phyloP scores from a whole-genome alignment of 352 stramenopile genomes.

The Pythium sp. region DNA sequence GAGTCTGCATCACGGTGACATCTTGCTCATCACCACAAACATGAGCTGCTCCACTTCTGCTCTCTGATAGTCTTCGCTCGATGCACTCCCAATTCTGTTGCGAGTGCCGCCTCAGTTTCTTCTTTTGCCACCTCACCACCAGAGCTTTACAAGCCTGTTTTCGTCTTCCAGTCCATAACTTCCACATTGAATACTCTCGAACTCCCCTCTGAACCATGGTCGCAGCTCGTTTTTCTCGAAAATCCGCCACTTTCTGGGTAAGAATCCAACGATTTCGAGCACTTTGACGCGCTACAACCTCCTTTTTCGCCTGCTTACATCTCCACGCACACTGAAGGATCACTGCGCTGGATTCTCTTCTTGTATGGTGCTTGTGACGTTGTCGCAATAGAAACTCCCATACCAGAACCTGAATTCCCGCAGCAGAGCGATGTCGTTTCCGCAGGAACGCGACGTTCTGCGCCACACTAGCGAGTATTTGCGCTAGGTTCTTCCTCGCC shows the following conservation, averaged over 20 bases:
- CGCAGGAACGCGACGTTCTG: background rate
- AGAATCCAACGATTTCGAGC: background rate
- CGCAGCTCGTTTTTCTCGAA: background rate
- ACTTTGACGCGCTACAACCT: background rate
- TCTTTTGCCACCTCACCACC: background rate
- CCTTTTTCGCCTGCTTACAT: background rate
- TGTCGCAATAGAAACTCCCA: background rate
- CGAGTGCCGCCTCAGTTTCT: background rate
- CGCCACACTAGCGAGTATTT: background rate
- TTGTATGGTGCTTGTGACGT: background rate
- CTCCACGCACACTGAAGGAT: conserved; percentile 2
- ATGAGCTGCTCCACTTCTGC: background rate
- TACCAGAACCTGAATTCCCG: background rate
- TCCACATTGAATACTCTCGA: background rate
- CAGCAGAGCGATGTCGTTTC: background rate
- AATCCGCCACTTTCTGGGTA: background rate
- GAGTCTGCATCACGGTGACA: background rate
- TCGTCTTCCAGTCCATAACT: background rate
- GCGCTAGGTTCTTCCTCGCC: background rate
- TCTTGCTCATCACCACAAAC: background rate
- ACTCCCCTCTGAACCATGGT: background rate
- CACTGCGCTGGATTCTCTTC: background rate
- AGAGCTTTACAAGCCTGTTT: background rate
- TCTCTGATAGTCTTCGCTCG: background rate
- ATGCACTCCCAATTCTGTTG: background rate